phyloP scores from a whole-genome alignment of 2,329 filamentous ascomycete genomes.

The Phyllosticta ampelicida region DNA sequence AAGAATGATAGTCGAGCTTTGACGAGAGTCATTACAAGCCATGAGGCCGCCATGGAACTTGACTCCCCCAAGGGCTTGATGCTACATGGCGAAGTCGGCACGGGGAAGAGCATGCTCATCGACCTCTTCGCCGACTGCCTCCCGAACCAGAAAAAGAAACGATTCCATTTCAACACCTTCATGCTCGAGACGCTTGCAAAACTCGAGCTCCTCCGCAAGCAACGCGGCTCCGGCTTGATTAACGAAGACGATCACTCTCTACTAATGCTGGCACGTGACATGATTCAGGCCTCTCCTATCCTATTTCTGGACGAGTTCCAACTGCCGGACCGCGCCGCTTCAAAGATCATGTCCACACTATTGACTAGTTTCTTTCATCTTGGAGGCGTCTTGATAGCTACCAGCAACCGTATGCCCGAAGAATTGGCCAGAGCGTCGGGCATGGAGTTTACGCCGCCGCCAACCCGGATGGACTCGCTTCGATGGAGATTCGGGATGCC shows the following conservation, averaged over 20 bases:
- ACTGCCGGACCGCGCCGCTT: slow-evolving; percentile 64
- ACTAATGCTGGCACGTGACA: slow-evolving; percentile 62
- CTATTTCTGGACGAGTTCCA: slow-evolving; percentile 79
- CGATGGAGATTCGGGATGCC: slow-evolving; percentile 36
- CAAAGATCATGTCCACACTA: slow-evolving; percentile 68
- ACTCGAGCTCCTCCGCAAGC: slow-evolving; percentile 52
- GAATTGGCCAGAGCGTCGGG: slow-evolving; percentile 67
- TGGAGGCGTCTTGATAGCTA: slow-evolving; percentile 68
- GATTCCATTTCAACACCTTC: slow-evolving; percentile 80
- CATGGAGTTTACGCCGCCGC: slow-evolving; percentile 51
- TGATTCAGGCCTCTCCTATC: slow-evolving; percentile 64
- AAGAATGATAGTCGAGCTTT: slow-evolving; percentile 48
- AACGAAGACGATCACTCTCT: slow-evolving; percentile 53
- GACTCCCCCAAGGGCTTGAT: slow-evolving; percentile 65
- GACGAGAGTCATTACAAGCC: slow-evolving; percentile 55
- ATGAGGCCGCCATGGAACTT: slow-evolving; percentile 61
- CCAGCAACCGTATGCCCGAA: slow-evolving; percentile 75
- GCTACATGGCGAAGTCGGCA: slow-evolving; percentile 71
- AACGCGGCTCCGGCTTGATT: slow-evolving; percentile 5
- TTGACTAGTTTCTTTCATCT: slow-evolving; percentile 74
- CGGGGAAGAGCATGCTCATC: slow-evolving; percentile 76
- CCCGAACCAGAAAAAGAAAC: slow-evolving; percentile 59
- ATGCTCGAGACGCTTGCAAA: slow-evolving; percentile 69
- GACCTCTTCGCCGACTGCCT: slow-evolving; percentile 70
- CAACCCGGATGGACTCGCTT: slow-evolving; percentile 41